A percentile compares a stretch with the other conserved stretches of the same genome.
Evolutionary conservation across 345 rosid species (phyloP).

Genomic region (Odontarrhena argentea): DNA sequence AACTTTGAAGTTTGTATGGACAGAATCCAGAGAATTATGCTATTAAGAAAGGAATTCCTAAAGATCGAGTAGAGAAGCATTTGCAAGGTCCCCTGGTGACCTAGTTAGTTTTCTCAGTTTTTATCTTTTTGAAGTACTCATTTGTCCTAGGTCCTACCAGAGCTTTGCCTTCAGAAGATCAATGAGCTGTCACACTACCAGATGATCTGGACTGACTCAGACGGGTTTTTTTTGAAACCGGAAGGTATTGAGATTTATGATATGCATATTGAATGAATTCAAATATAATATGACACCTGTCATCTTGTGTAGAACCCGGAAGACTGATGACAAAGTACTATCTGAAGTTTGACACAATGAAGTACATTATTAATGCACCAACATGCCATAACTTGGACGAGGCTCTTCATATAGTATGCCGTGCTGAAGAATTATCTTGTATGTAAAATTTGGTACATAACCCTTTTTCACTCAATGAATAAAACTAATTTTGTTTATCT

Average conservation of each 20-base stretch:
- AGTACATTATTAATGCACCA: conserved; percentile 75
- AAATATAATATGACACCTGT: conserved; percentile 5
- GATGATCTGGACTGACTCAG: conserved; percentile 88
- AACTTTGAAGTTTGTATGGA: conserved; percentile 20
- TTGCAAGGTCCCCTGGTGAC: conserved; percentile 63
- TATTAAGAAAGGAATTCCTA: conserved; percentile 73
- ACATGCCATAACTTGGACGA: conserved; percentile 74
- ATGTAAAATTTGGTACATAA: conserved; percentile 42
- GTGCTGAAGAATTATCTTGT: conserved; percentile 94
- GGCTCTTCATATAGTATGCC: conserved; percentile 71
- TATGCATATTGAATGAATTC: conserved; percentile 17
- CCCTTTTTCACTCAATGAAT: not conserved
- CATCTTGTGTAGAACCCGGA: conserved; percentile 70
- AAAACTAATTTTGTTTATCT: conserved; percentile 29
- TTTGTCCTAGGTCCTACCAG: conserved; percentile 44
- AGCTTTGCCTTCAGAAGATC: conserved; percentile 77
- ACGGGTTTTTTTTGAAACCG: conserved; percentile 88
- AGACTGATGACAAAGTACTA: conserved; percentile 96
- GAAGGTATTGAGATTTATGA: conserved; percentile 55
- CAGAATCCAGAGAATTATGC: conserved; percentile 94
- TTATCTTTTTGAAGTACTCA: conserved; percentile 30
- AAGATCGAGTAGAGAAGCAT: conserved; percentile 78
- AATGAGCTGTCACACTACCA: conserved; percentile 76
- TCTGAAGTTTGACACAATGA: conserved; percentile 88
- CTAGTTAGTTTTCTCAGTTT: conserved; percentile 23